Evolutionary conservation across 805 yeast genomes (phyloP).

Genomic region (Candida multigemmis): DNA sequence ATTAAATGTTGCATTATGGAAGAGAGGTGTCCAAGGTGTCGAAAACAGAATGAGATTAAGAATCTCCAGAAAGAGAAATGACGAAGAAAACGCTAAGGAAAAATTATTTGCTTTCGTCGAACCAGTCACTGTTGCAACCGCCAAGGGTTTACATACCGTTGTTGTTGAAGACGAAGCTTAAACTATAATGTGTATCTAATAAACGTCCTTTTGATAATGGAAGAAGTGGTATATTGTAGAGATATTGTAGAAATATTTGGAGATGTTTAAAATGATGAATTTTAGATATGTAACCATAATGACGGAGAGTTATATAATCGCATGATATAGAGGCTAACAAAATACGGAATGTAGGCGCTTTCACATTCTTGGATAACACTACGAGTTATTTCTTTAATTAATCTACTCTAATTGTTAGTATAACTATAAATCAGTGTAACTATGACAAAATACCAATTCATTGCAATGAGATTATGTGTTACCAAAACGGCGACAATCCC

Average conservation of each 20-base stretch:
- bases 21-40: constrained; percentile 99
- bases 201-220: constrained; percentile 3
- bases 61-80: constrained; percentile 99
- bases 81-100: constrained; percentile 98
- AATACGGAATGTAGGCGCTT: too few species aligned
- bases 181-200: too few species aligned
- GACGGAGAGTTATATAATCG: too few species aligned
- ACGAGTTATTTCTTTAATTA: too few species aligned
- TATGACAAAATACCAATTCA: constrained; percentile 75
- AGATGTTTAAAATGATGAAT: too few species aligned
- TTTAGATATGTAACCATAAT: too few species aligned
- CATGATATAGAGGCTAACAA: too few species aligned
- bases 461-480: constrained; percentile 36
- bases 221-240: too few species aligned
- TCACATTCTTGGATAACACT: too few species aligned
- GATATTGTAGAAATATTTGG: too few species aligned
- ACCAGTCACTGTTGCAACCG: constrained; percentile 88
- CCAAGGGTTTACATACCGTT: constrained; percentile 96
- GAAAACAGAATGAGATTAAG: constrained; percentile 97
- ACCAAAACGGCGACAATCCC: constrained; percentile 44
- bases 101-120: constrained; percentile 97
- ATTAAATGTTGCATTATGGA: constrained; percentile 97
- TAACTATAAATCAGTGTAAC: constrained; percentile 60
- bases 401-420: constrained; percentile 1
- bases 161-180: constrained; percentile 75